A percentile compares a stretch with the other conserved stretches of the same genome.
These are phyloP conservation scores for Fagopyrum tataricum DNA, from an alignment of 148 eudicot genomes.

Conservation along the genomic window DNA sequence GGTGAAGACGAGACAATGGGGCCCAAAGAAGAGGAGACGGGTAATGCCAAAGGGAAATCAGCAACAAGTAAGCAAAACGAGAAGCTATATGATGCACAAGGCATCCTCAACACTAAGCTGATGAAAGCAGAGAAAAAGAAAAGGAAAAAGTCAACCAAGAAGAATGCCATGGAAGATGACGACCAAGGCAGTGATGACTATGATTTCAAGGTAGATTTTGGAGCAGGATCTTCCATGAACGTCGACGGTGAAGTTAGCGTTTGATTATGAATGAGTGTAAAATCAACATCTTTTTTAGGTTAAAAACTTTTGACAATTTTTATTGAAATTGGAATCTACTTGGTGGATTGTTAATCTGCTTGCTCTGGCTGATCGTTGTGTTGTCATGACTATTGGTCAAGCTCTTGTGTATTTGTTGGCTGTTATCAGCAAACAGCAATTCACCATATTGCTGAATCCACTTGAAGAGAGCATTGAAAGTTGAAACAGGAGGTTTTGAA, in stretches of 20 bases:
- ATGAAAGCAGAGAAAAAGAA: conserved; percentile 67
- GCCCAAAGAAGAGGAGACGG: conserved; percentile 31
- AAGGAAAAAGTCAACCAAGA: conserved; percentile 50
- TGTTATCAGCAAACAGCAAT: no score
- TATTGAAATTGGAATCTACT: no score
- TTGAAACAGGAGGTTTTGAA: no score
- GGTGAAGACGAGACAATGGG: conserved; percentile 49
- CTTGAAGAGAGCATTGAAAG: no score
- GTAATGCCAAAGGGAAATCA: conserved; percentile 27
- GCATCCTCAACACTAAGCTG: conserved; percentile 67
- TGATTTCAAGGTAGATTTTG: conserved; percentile 70
- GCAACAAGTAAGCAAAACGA: conserved; percentile 57
- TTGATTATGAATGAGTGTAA: no score
- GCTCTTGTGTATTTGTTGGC: no score
- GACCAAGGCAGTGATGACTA: conserved; percentile 32
- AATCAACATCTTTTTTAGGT: no score
- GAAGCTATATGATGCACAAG: conserved; percentile 64
- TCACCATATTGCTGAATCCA: no score
- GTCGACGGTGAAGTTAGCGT: conserved; percentile 34
- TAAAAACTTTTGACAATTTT: no score
- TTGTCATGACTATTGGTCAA: no score
- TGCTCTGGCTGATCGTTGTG: no score
- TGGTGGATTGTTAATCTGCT: no score
- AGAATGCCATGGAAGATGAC: conserved; percentile 39
- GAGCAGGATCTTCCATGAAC: conserved; percentile 40